Evolutionary conservation across 1,139 yeast genomes (phyloP), one percentile per base, ranked within the genome.

Genomic region (Arxiozyma slooffiae): DNA sequence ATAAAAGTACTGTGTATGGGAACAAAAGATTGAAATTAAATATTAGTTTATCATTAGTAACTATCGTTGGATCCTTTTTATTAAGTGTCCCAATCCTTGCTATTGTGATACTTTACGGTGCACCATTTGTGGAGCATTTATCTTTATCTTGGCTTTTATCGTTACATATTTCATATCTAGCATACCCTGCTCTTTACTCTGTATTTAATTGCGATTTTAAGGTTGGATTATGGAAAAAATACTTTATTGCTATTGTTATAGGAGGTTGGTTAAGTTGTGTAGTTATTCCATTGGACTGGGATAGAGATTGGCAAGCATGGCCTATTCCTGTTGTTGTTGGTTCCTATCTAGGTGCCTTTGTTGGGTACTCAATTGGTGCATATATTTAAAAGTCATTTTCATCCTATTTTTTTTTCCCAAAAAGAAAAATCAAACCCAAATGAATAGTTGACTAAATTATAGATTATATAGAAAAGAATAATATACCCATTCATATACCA

Each of bases 251-350:
- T 40, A 75, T 82, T 0, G 70, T 82, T 42, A 60, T 84, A 8
- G 96, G 96, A 2, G 81, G 94, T 9, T 92, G 97, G 97, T 60
- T 88, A 2, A 97, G 97, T 11, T 96, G 94, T 5, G 70, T 87
- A 41, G 97, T 96, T 1, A 89, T 92, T 53, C 97, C 97, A 0
- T 74, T 92, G 52, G 98, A 92, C 67, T 92, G 98, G 98, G 98
- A 92, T 66, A 75, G 97, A 58, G 89, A 85, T 30, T 92, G 98
- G 98, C 98, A 92, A 68, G 77, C 75, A 53, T 92, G 97, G 96
- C 98, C 98, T n/a, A 78, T 88, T 52, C 90, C 97, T 1, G 76
- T 90, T 48, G 71, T 90, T 24, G 73, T 78, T n/a, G 97, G 97
- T 1, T 82, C 81, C 0, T 88, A 87, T 61, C 30, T 74, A 0